A percentile compares a stretch with the other conserved stretches of the same genome.
These are phyloP conservation scores for Coffea humblotiana DNA, from an alignment of 305 asterid species.

Conservation along the genomic window DNA sequence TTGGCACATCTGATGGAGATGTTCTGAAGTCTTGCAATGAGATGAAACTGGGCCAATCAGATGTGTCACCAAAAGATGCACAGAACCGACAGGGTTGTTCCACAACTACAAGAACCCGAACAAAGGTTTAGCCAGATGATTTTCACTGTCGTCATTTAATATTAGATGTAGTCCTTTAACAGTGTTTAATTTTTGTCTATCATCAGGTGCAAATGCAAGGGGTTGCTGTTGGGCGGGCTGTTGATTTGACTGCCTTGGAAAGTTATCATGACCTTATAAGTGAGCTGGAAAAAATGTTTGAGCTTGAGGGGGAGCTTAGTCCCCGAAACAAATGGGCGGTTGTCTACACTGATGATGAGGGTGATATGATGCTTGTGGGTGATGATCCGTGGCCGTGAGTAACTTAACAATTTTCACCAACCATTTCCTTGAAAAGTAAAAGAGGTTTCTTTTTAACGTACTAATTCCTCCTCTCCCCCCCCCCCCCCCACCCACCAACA, in stretches of 20 bases:
- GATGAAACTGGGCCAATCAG: slow-evolving; percentile 32
- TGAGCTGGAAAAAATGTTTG: slow-evolving; percentile 69
- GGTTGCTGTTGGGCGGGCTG: slow-evolving; percentile 82
- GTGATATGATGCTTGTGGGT: slow-evolving; percentile 89
- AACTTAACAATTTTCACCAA: slow-evolving; percentile 11
- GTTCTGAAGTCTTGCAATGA: slow-evolving; percentile 34
- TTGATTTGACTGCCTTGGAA: slow-evolving; percentile 57
- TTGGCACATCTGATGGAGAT: slow-evolving; percentile 26
- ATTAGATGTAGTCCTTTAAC: background rate
- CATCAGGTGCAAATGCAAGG: slow-evolving; percentile 93
- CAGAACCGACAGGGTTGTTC: slow-evolving; percentile 33
- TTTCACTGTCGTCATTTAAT: background rate
- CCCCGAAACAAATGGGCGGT: slow-evolving; percentile 71
- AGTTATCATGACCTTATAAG: slow-evolving; percentile 68
- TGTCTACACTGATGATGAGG: slow-evolving; percentile 75
- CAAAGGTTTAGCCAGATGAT: slow-evolving; percentile 44
- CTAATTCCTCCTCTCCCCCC: background rate
- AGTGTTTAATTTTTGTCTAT: background rate
- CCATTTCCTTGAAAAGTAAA: background rate
- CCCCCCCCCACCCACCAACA: slow-evolving; percentile 13
- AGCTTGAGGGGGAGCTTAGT: slow-evolving; percentile 71
- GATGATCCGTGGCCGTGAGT: slow-evolving; percentile 94
- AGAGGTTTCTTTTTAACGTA: background rate
- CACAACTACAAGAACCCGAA: slow-evolving; percentile 66
- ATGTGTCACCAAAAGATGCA: slow-evolving; percentile 35